phyloP scores from a whole-genome alignment of 768 basidiomycete genomes.

The Suillus alpinus region DNA sequence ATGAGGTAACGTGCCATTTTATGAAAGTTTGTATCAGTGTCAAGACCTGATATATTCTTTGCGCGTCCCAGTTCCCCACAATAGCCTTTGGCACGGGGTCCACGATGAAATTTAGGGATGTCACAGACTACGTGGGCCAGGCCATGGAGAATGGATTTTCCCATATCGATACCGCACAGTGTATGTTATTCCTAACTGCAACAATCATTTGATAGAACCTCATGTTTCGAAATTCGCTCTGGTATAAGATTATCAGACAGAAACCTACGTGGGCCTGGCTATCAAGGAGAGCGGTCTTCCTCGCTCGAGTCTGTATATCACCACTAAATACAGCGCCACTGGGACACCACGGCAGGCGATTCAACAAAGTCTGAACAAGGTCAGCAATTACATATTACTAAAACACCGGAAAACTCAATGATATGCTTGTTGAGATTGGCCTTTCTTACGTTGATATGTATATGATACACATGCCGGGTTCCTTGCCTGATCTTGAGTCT shows the following conservation, averaged over 20 bases:
- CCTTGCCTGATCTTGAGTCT: constrained; percentile 28
- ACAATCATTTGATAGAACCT: constrained; percentile 1
- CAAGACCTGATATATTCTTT: neutral
- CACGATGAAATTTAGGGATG: constrained; percentile 42
- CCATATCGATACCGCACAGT: constrained; percentile 62
- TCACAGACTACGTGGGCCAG: constrained; percentile 50
- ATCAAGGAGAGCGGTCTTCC: constrained; percentile 46
- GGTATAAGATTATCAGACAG: constrained; percentile 25
- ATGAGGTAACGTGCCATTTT: constrained; percentile 25
- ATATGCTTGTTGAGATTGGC: constrained; percentile 45
- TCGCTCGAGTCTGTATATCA: constrained; percentile 48
- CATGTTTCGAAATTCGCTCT: neutral
- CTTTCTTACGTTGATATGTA: constrained; percentile 65
- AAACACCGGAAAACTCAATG: neutral
- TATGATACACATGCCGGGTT: constrained; percentile 55
- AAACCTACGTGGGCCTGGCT: constrained; percentile 36
- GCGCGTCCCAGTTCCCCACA: constrained; percentile 45
- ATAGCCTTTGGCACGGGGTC: constrained; percentile 62
- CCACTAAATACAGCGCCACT: constrained; percentile 50
- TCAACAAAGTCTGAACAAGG: constrained; percentile 48
- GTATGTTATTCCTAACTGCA: constrained; percentile 28
- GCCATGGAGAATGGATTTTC: constrained; percentile 60
- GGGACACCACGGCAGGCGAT: constrained; percentile 40
- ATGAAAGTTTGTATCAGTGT: neutral
- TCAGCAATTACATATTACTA: constrained; percentile 18